phyloP scores from a whole-genome alignment of 345 rosid genomes.

The sweet orange (Citrus sinensis) region DVS_A1.0 CM039168.1:29535501-29536000 shows the following conservation, averaged over 20 bases:
- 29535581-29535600: slow-evolving; percentile 14
- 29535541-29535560: slow-evolving; percentile 18
- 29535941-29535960: not conserved
- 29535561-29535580: slow-evolving; percentile 21
- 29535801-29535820: slow-evolving; percentile 20
- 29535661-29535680: slow-evolving; percentile 13
- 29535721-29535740: slow-evolving; percentile 18
- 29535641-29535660: slow-evolving; percentile 2
- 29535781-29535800: slow-evolving; percentile 11
- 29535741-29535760: slow-evolving; percentile 21
- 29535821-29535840: slow-evolving; percentile 21
- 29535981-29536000: slow-evolving; percentile 19
- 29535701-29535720: slow-evolving; percentile 21
- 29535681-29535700: slow-evolving; percentile 22
- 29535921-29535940: slow-evolving; percentile 19
- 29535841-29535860: slow-evolving; percentile 11
- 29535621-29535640: not conserved
- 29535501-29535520: slow-evolving; percentile 12
- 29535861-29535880: slow-evolving; percentile 20
- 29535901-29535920: slow-evolving; percentile 20
- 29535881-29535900: slow-evolving; percentile 16
- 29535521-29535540: slow-evolving; percentile 8
- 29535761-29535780: slow-evolving; percentile 17
- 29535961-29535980: slow-evolving; percentile 3
- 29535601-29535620: not conserved